These are phyloP conservation scores for Colletotrichum tofieldiae DNA, from an alignment of 2,329 filamentous ascomycete genomes.

Conservation along the genomic window DNA sequence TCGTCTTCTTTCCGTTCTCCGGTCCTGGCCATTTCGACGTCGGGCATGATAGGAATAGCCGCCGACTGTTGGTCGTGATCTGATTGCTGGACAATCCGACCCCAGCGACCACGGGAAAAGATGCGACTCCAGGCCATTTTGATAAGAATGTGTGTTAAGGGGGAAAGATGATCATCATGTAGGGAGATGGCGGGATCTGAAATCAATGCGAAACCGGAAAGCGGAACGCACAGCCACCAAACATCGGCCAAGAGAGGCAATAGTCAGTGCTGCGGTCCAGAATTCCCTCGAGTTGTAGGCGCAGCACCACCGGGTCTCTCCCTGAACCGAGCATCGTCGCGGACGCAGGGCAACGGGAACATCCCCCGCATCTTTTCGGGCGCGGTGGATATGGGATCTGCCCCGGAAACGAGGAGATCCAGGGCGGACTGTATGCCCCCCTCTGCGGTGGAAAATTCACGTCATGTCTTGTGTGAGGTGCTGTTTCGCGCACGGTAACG, in stretches of 20 bases:
- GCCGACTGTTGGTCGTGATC: slow-evolving; percentile 5
- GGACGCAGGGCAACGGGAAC: slow-evolving; percentile 27
- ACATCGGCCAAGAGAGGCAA: slow-evolving; percentile 36
- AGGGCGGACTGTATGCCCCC: not conserved
- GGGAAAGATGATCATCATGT: not conserved
- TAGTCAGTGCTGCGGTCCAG: slow-evolving; percentile 17
- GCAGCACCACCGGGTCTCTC: slow-evolving; percentile 3
- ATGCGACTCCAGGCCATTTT: slow-evolving; percentile 32
- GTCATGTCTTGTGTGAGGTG: slow-evolving; percentile 21
- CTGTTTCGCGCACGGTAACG: slow-evolving; percentile 33
- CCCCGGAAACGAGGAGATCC: not conserved
- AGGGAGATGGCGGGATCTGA: slow-evolving; percentile 41
- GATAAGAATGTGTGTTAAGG: slow-evolving; percentile 1
- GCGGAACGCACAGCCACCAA: slow-evolving; percentile 41
- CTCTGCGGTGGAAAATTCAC: not conserved
- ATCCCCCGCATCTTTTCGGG: slow-evolving; percentile 29
- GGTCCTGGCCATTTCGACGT: slow-evolving; percentile 39
- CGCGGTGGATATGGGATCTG: not conserved
- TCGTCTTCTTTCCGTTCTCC: slow-evolving; percentile 14
- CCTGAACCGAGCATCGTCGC: slow-evolving; percentile 9
- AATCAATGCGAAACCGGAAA: slow-evolving; percentile 44
- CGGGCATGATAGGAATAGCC: slow-evolving; percentile 31
- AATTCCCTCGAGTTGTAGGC: slow-evolving; percentile 7
- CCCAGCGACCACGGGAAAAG: slow-evolving; percentile 2
- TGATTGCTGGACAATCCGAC: not conserved